phyloP scores from a whole-genome alignment of 1,284 basidiomycete genomes.

The Termitomyces sp. region DNA sequence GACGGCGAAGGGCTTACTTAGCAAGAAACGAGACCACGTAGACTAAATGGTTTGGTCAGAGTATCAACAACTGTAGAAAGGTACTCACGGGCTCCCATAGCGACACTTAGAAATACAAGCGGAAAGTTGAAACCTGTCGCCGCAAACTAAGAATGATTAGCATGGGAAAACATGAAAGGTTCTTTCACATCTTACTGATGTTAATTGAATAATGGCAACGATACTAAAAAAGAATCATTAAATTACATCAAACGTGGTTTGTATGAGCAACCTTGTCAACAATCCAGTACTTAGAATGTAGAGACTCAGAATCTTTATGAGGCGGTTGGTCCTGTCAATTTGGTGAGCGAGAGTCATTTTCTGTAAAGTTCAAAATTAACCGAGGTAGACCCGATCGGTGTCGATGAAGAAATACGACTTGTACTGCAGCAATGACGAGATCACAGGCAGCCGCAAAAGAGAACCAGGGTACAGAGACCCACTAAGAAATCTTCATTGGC shows the following conservation, averaged over 20 bases:
- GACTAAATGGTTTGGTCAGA: neutral
- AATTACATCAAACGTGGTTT: neutral
- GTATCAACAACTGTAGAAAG: neutral
- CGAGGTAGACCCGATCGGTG: neutral
- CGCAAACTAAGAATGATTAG: neutral
- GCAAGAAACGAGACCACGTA: conserved; percentile 6
- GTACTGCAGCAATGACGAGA: neutral
- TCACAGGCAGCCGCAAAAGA: conserved; percentile 4
- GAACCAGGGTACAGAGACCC: conserved; percentile 4
- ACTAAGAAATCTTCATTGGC: neutral
- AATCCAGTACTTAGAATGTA: conserved; percentile 9
- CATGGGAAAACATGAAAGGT: neutral
- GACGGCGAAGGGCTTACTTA: neutral
- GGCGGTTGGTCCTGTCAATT: neutral
- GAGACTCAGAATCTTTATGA: conserved; percentile 5
- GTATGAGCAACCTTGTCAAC: neutral
- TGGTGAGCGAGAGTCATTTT: neutral
- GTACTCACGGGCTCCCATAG: neutral
- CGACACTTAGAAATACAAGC: neutral
- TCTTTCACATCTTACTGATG: neutral
- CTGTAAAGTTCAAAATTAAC: neutral
- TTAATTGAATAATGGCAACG: neutral
- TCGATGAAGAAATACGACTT: conserved; percentile 2
- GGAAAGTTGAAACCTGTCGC: neutral
- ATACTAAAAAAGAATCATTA: neutral